Evolutionary conservation across 176 grass and related monocot genomes (phyloP).

Genomic region (Aegilops umbellulata): DNA sequence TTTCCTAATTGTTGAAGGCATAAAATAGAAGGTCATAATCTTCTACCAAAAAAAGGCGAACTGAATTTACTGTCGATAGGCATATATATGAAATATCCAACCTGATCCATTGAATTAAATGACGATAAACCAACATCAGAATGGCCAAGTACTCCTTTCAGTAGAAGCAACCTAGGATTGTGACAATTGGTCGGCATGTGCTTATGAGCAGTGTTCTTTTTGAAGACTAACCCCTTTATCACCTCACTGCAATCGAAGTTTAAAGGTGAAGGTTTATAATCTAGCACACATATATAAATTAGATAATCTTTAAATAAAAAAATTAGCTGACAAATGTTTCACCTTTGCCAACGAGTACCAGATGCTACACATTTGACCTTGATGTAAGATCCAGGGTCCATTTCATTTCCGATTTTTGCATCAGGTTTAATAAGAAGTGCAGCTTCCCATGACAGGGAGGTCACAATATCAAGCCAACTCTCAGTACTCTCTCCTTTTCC

Average conservation of each 20-base stretch:
- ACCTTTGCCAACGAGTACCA: slow-evolving; percentile 79
- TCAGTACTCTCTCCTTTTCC: slow-evolving; percentile 42
- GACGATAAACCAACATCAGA: slow-evolving; percentile 81
- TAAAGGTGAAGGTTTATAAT: slow-evolving; percentile 18
- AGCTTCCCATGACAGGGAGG: slow-evolving; percentile 87
- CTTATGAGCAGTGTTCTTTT: slow-evolving; percentile 96
- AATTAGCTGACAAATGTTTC: background rate
- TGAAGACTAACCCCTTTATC: slow-evolving; percentile 92
- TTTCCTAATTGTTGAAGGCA: slow-evolving; percentile 54
- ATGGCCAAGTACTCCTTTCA: slow-evolving; percentile 77
- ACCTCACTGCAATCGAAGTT: slow-evolving; percentile 70
- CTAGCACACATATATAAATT: slow-evolving; percentile 22
- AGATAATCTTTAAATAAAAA: background rate
- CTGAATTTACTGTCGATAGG: background rate
- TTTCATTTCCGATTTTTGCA: slow-evolving; percentile 80
- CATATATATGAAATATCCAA: slow-evolving; percentile 24
- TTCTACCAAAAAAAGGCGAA: background rate
- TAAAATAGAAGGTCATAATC: slow-evolving; percentile 18
- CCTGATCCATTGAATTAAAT: slow-evolving; percentile 84
- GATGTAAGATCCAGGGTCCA: slow-evolving; percentile 94
- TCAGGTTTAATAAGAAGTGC: slow-evolving; percentile 87
- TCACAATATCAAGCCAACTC: slow-evolving; percentile 81
- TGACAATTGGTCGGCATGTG: slow-evolving; percentile 78
- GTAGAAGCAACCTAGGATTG: slow-evolving; percentile 86
- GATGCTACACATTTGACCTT: slow-evolving; percentile 96